Evolutionary conservation across 805 yeast genomes (phyloP).

Genomic region (Diddensiella santjacobensis): DNA sequence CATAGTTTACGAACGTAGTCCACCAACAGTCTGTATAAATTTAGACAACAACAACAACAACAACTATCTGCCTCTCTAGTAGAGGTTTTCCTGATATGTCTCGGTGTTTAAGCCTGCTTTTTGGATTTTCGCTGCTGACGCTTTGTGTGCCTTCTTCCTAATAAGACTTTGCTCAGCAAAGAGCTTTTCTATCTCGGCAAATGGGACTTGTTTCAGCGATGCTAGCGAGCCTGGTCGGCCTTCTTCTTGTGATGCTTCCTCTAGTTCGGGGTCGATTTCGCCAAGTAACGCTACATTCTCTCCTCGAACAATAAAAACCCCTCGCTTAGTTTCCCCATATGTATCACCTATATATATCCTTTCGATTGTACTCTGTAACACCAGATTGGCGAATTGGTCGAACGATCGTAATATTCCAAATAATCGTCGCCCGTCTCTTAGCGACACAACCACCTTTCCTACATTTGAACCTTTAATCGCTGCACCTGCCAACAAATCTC

Average conservation of each 20-base stretch:
- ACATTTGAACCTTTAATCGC: slow-evolving; percentile 3
- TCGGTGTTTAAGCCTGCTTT: slow-evolving; percentile 18
- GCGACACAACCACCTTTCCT: slow-evolving; percentile 70
- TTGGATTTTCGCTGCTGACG: slow-evolving; percentile 10
- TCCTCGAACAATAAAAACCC: slow-evolving; percentile 87
- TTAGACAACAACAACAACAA: not conserved
- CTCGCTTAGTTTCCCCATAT: slow-evolving; percentile 74
- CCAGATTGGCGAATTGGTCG: slow-evolving; percentile 92
- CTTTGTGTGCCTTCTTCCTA: slow-evolving; percentile 16
- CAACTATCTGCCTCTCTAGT: slow-evolving; percentile 5
- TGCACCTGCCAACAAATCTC: not conserved
- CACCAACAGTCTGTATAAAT: not conserved
- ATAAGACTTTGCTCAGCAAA: slow-evolving; percentile 20
- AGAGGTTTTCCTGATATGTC: slow-evolving; percentile 19
- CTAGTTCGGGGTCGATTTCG: slow-evolving; percentile 84
- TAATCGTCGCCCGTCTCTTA: slow-evolving; percentile 85
- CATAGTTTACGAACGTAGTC: not conserved
- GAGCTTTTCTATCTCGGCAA: slow-evolving; percentile 53
- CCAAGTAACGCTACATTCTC: slow-evolving; percentile 94
- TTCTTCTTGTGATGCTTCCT: slow-evolving; percentile 46
- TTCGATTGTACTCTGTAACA: slow-evolving; percentile 86
- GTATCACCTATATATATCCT: slow-evolving; percentile 54
- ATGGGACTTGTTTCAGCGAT: slow-evolving; percentile 54
- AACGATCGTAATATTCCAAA: slow-evolving; percentile 91
- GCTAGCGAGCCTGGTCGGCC: slow-evolving; percentile 42